Base-by-base conservation (phyloP, 306 rosid species). In the Dicorynia guianensis region DNA sequence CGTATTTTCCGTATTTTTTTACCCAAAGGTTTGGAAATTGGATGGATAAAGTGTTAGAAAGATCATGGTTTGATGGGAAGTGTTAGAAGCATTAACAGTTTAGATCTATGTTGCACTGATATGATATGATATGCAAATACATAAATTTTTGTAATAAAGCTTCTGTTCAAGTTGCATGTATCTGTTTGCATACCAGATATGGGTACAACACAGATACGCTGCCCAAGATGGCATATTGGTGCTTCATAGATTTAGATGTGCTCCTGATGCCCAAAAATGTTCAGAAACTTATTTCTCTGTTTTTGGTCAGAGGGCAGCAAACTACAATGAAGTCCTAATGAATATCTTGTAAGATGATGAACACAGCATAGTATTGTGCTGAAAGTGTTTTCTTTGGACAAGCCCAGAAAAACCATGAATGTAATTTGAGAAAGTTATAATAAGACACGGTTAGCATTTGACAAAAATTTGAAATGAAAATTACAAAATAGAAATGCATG, bases 241-340 rank as follows among this genome's bases (percentile, higher is more conserved):
- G 30, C 30, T 40, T 40, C 67, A 17, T 38, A 15, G 48, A 14
- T 3, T 49, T 43, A 15, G 46, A 10, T 20, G 47, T 15, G 13
- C 50, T 56, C 76, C 25, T 30, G 55, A 25, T 13, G 13, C 52
- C 40, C 15, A 14, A 19, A 60, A 42, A 71, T 56, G 43, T 42
- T 14, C 33, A 40, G 50, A 61, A 61, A 36, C 36, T 9, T 30
- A 14, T 1, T 58, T 36, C 46, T 60, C 3, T 60, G 17, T 17
- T 62, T 62, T 19, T 15, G 34, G n/a, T n/a, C 10, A 19, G 67
- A 62, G 48, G 46, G 49, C 67, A 38, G 39, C 49, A 39, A 62
- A 14, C 38, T 62, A n/a, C 49, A 62, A 62, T 38, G 33, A 62
- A 33, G 17, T 62, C 67, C 67, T 62, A 48, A 62, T 62, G 67